Evolutionary conservation across 768 basidiomycete species (phyloP), one percentile per base, ranked within the genome.

Genomic region (Infundibulicybe gibba): DNA sequence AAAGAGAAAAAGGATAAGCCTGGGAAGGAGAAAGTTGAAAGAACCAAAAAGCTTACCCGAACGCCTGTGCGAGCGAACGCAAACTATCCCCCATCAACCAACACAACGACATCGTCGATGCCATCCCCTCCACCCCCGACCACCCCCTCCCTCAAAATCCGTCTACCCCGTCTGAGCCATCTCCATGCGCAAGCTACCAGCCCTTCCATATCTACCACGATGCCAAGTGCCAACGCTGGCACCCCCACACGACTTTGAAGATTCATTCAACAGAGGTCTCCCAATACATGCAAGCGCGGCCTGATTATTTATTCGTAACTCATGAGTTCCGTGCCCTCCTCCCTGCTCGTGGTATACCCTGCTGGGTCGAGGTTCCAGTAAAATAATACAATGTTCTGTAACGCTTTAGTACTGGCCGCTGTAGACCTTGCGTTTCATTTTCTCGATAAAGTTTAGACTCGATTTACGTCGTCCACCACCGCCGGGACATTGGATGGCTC

Each of bases 101-200:
- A 50, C 54, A 13, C 53, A 38, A 38, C 59, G 14, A 52, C 56
- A 32, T 49, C 56, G 5, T 49, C 58, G 43, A 50, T 50, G 44
- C 49, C 54, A 40, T 58, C 65, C 25, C 53, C 64, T 42, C 58
- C 61, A 32, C 48, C 55, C 37, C 64, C 70, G 12, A 53, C 64
- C 30, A 69, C 74, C 0, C 74, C 77, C n/a, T 73, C 75, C 17
- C 72, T 80, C 44, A 79, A 78, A 56, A 80, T 80, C 43, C 74
- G 78, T 33, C 70, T 80, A 43, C 77, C 77, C 14, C 70, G 70
- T n/a, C 61, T 76, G 45, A 74, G 66, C 49, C 68, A 61, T 40
- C 54, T 62, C 30, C 49, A 54, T 32, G 48, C 59, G 35, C 41
- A 48, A 46, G 45, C 51, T 12, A 44, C 54, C 30, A 54, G 53